These are phyloP conservation scores for Corchorus capsularis DNA, from an alignment of 345 rosid species.

Conservation along the genomic window DNA sequence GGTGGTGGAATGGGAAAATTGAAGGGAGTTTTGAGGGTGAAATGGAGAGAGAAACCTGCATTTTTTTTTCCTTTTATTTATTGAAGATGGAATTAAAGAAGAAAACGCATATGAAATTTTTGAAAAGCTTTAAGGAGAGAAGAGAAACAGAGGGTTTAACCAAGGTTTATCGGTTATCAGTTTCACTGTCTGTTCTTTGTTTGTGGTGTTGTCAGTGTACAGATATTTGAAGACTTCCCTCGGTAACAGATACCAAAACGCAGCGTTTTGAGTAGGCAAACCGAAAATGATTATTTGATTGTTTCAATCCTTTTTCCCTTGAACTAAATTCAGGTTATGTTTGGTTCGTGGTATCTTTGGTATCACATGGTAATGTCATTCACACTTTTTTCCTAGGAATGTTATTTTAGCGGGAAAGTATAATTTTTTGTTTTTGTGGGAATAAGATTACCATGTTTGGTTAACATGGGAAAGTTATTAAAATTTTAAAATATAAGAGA, in stretches of 20 bases:
- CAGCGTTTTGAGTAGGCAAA: not conserved
- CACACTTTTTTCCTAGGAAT: no score
- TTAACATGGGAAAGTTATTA: no score
- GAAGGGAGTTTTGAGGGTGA: constrained; percentile 40
- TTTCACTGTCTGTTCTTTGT: not conserved
- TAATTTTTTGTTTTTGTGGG: no score
- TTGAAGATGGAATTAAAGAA: not conserved
- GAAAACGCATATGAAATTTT: not conserved
- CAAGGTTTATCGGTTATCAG: constrained; percentile 10
- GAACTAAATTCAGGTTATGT: no score
- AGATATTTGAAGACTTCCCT: not conserved
- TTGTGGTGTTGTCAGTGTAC: not conserved
- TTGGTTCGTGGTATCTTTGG: no score
- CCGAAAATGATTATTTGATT: not conserved
- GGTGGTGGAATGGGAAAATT: constrained; percentile 40
- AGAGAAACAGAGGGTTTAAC: constrained; percentile 11
- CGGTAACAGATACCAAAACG: not conserved
- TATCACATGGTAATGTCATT: no score
- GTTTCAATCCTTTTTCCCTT: no score
- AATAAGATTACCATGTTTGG: no score
- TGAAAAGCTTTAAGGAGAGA: not conserved
- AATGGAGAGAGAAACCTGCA: constrained; percentile 45
- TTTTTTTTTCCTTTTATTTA: constrained; percentile 9
- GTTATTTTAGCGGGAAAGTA: no score
- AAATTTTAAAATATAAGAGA: no score